Conservation (phyloP, 2,329 filamentous ascomycete species). For the Monosporascus cannonballus region DNA sequence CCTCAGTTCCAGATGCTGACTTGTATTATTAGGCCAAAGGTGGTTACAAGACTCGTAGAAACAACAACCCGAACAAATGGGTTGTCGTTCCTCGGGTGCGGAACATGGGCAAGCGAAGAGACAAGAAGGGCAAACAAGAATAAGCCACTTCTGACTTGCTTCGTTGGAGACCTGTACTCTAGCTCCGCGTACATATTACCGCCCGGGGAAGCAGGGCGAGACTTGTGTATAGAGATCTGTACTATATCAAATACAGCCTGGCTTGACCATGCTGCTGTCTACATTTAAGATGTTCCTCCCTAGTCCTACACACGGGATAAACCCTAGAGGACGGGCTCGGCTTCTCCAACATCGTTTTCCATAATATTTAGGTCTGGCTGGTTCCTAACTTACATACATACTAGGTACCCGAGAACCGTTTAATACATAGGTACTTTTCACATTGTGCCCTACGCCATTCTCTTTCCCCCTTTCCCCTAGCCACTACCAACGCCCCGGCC, state of each 20-base stretch:
- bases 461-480: too few relatives aligned
- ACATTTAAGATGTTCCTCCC: not conserved
- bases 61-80: slow-evolving; percentile 85
- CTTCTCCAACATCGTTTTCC: too few relatives aligned
- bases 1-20: slow-evolving; percentile 22
- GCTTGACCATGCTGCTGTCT: not conserved
- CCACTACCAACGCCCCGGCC: too few relatives aligned
- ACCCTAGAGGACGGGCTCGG: not conserved
- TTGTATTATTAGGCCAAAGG: slow-evolving; percentile 56
- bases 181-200: slow-evolving; percentile 24
- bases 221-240: slow-evolving; percentile 23
- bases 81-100: slow-evolving; percentile 77
- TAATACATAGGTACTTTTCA: too few relatives aligned
- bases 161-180: slow-evolving; percentile 10
- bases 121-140: slow-evolving; percentile 43
- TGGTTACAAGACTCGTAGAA: slow-evolving; percentile 86
- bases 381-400: too few relatives aligned
- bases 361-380: too few relatives aligned
- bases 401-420: too few relatives aligned
- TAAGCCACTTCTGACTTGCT: slow-evolving; percentile 5
- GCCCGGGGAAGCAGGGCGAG: slow-evolving; percentile 13
- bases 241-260: slow-evolving; percentile 14
- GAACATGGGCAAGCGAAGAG: slow-evolving; percentile 85
- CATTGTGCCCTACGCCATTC: too few relatives aligned
- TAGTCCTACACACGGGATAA: not conserved